Percentiles rank a stretch among this genome's conserved stretches.
phyloP scores from a whole-genome alignment of 768 basidiomycete genomes.

The Termitomyces sp. region DNA sequence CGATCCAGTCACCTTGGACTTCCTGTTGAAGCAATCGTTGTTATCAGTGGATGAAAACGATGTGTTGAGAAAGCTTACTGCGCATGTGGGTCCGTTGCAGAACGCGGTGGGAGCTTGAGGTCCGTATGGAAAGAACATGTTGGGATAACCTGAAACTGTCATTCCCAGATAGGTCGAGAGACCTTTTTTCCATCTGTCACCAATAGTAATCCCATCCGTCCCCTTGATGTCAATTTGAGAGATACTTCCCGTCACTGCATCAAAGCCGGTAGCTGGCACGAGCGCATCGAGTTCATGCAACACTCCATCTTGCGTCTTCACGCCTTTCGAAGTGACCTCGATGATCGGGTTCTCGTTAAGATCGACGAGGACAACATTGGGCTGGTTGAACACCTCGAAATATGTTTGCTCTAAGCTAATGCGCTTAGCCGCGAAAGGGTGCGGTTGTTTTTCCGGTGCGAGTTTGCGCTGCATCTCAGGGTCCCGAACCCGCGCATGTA shows the following conservation, averaged over 20 bases:
- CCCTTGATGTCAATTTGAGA: slow-evolving; percentile 15
- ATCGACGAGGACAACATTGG: not conserved
- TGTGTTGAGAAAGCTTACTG: not conserved
- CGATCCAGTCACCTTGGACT: slow-evolving; percentile 20
- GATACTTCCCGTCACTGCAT: slow-evolving; percentile 15
- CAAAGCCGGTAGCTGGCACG: slow-evolving; percentile 8
- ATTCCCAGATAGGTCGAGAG: slow-evolving; percentile 1
- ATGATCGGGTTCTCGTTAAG: slow-evolving; percentile 12
- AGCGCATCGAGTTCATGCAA: slow-evolving; percentile 17
- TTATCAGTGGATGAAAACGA: not conserved
- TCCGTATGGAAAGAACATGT: slow-evolving; percentile 22
- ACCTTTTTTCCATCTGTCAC: slow-evolving; percentile 18
- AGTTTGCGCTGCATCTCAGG: not conserved
- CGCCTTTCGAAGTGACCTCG: slow-evolving; percentile 15
- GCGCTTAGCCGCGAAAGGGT: slow-evolving; percentile 21
- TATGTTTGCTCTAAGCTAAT: not conserved
- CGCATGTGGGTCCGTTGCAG: slow-evolving; percentile 3
- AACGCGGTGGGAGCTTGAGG: slow-evolving; percentile 21
- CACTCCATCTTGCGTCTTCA: not conserved
- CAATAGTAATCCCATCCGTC: not conserved
- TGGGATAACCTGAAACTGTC: slow-evolving; percentile 2
- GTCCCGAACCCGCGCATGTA: slow-evolving; percentile 12
- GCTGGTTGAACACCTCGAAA: not conserved
- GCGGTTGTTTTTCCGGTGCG: slow-evolving; percentile 1
- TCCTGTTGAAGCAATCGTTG: slow-evolving; percentile 11